Conservation (phyloP, 257 asterid species). For the Rehmannia glutinosa region DNA sequence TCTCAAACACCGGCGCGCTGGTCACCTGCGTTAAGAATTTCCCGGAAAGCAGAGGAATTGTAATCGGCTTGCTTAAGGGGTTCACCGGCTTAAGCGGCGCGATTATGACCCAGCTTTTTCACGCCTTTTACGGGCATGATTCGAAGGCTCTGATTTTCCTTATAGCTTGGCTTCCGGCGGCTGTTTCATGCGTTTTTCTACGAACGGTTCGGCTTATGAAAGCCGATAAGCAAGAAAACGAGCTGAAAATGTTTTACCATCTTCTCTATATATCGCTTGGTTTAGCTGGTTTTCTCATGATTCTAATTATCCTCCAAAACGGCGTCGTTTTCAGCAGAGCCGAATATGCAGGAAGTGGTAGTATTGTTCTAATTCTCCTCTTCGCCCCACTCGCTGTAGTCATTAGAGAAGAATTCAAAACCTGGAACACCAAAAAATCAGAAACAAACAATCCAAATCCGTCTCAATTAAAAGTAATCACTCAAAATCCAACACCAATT, state of each 20-base stretch:
- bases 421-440: constrained; percentile 1
- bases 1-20: constrained; percentile 52
- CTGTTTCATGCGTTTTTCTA: constrained; percentile 26
- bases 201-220: constrained; percentile 31
- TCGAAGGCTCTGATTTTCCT: constrained; percentile 33
- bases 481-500: not conserved
- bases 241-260: constrained; percentile 30
- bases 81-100: constrained; percentile 58
- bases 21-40: constrained; percentile 46
- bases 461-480: not conserved
- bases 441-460: not conserved
- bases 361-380: constrained; percentile 31
- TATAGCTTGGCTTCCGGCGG: constrained; percentile 50
- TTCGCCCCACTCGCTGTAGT: constrained; percentile 36
- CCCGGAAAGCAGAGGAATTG: constrained; percentile 46
- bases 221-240: constrained; percentile 16
- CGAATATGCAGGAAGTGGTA: constrained; percentile 20
- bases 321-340: constrained; percentile 8
- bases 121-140: constrained; percentile 31
- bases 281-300: constrained; percentile 42
- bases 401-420: constrained; percentile 28
- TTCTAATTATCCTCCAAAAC: constrained; percentile 31
- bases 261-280: constrained; percentile 41
- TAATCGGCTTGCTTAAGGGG: constrained; percentile 48
- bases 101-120: constrained; percentile 35